Evolutionary conservation across 2,329 filamentous ascomycete genomes (phyloP).

Genomic region (Verticillium klebahnii): DNA sequence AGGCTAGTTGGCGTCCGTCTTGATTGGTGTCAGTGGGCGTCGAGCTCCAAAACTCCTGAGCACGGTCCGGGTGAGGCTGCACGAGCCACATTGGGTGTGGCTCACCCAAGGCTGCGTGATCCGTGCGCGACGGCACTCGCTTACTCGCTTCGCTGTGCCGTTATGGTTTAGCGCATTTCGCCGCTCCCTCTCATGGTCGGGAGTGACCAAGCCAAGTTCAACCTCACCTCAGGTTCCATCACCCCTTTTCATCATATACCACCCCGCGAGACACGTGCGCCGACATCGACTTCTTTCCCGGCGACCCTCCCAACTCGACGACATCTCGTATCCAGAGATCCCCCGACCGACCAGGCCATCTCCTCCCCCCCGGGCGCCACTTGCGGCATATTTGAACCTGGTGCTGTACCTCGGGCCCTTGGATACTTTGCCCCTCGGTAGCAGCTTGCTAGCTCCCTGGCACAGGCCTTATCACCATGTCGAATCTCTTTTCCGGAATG

Average conservation of each 20-base stretch:
- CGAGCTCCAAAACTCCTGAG: neutral
- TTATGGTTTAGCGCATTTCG: neutral
- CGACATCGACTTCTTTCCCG: neutral
- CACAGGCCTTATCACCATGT: constrained; percentile 37
- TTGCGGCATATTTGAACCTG: neutral
- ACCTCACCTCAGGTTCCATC: neutral
- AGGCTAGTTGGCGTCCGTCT: constrained; percentile 5
- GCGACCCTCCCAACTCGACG: neutral
- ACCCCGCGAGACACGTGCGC: neutral
- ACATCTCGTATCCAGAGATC: neutral
- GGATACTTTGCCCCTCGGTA: neutral
- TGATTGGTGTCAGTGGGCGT: neutral
- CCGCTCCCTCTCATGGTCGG: neutral
- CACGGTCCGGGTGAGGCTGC: neutral
- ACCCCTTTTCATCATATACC: neutral
- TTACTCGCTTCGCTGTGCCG: neutral
- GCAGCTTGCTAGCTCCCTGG: neutral
- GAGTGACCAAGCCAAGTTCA: neutral
- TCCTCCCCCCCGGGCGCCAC: neutral
- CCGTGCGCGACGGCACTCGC: neutral
- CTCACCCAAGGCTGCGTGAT: neutral
- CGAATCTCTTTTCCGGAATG: constrained; percentile 59
- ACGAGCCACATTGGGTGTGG: neutral
- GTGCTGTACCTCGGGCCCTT: neutral
- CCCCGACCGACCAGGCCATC: neutral